Base-by-base conservation (phyloP, 129 eudicot genomes). In the Chrysanthemum makinoi region DNA sequence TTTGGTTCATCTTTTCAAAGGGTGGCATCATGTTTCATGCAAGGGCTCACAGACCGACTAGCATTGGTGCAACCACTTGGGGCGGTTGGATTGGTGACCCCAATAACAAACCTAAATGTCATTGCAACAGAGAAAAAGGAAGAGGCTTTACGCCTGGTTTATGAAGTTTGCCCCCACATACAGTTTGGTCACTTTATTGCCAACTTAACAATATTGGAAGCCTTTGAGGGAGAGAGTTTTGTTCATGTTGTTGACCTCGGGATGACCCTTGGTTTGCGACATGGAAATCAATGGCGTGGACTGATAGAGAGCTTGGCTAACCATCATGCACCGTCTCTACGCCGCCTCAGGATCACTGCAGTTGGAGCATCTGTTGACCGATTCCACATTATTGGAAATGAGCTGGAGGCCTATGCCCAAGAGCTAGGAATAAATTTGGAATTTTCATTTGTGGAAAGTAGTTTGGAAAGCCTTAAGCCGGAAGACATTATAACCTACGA, bases 191-290 rank as follows among this genome's bases (percentile, higher is more conserved):
- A 83, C 54, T 73, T 83, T 44, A 77, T 80, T 50, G 87, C 87
- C 51, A 83, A 83, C 57, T 19, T 73, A 17, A 72, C 80, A 69
- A 83, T 80, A 80, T 78, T 83, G 79, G 87, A 80, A 83, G 87
- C 79, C 87, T 73, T 80, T 80, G 87, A 83, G 84, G 84, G 84
- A 83, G 84, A 83, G 84, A 83, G 75, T 76, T 83, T 75, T 56
- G 82, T 83, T 69, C 87, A 83, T 76, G 80, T 80, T 59, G 80
- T 83, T 30, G 87, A 83, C 82, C 69, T 83, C 53, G 87, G 87
- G 30, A 62, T 83, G 87, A 76, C 84, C 73, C 84, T 76, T 62
- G 87, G 87, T 64, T 65, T 83, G 56, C 79, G 72, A 24, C 87
- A 83, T 57, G 84, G 87, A 63, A 72, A 68, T 49, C 87, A 83